Conservation (phyloP, 805 yeast genomes). For the Candida caryicola region DNA sequence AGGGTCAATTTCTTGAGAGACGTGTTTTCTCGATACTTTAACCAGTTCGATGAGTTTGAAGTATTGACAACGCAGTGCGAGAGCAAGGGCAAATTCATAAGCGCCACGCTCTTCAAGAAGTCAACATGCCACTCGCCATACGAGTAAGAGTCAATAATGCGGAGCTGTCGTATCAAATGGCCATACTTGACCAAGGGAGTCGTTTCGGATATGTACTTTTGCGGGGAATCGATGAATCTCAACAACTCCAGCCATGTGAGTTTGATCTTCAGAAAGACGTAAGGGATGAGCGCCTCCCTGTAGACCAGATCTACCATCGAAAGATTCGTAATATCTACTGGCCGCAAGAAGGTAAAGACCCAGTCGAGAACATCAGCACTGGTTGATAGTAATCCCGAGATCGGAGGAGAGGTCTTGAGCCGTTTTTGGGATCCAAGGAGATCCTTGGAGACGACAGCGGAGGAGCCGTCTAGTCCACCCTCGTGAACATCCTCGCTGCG, state of each 20-base stretch:
- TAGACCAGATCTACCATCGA: slow-evolving; percentile 14
- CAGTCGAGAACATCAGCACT: slow-evolving; percentile 1
- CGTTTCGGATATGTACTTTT: background rate
- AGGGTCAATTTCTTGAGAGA: slow-evolving; percentile 21
- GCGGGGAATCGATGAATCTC: background rate
- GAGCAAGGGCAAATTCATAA: background rate
- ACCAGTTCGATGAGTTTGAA: slow-evolving; percentile 40
- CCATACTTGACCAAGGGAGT: slow-evolving; percentile 10
- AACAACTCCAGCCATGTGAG: slow-evolving; percentile 25
- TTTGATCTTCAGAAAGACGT: slow-evolving; percentile 21
- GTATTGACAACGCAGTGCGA: slow-evolving; percentile 27
- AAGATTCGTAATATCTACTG: slow-evolving; percentile 14
- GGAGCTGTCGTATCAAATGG: slow-evolving; percentile 19
- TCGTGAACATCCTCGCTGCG: too few species aligned
- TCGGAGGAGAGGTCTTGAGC: too few species aligned
- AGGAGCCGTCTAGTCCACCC: too few species aligned
- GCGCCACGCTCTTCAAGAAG: slow-evolving; percentile 17
- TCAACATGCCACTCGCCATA: slow-evolving; percentile 39
- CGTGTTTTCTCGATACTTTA: slow-evolving; percentile 30
- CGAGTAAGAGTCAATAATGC: slow-evolving; percentile 29
- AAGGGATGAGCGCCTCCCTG: slow-evolving; percentile 17
- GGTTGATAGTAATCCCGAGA: background rate
- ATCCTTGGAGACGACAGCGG: too few species aligned
- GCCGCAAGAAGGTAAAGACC: slow-evolving; percentile 6
- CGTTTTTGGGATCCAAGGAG: too few species aligned